These are phyloP conservation scores for Calonectria henricotiae DNA, from an alignment of 2,329 filamentous ascomycete genomes.

Conservation along the genomic window DNA sequence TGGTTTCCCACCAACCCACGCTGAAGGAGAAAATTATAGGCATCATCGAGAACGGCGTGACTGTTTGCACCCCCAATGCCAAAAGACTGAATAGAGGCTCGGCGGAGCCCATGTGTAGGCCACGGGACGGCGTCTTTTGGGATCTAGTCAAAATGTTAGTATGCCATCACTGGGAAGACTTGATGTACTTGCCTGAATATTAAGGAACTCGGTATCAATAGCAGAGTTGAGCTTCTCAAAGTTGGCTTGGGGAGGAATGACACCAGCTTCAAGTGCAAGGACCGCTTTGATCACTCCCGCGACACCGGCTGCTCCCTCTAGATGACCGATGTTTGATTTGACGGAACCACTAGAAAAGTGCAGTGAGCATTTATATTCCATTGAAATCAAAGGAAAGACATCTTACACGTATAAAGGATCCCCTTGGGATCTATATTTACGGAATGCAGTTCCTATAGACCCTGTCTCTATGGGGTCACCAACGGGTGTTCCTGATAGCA, in stretches of 20 bases:
- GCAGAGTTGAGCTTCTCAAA: conserved; percentile 35
- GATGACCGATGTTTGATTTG: conserved; percentile 52
- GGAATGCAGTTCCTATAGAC: conserved; percentile 13
- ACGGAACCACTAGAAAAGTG: conserved; percentile 38
- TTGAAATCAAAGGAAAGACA: fast-evolving
- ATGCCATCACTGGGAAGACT: fast-evolving
- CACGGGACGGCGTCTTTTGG: conserved; percentile 10
- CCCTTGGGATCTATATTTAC: not conserved
- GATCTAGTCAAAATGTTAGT: not conserved
- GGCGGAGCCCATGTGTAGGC: conserved; percentile 1
- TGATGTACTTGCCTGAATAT: not conserved
- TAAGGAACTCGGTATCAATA: conserved; percentile 22
- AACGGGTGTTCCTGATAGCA: not conserved
- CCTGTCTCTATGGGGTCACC: conserved; percentile 14
- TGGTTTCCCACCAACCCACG: conserved; percentile 13
- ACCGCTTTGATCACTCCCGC: conserved; percentile 39
- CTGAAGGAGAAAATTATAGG: conserved; percentile 7
- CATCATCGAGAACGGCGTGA: conserved; percentile 13
- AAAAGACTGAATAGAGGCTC: conserved; percentile 14
- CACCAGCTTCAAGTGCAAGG: conserved; percentile 35
- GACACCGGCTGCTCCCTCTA: conserved; percentile 42
- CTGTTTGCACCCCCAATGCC: conserved; percentile 19
- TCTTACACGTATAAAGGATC: conserved; percentile 20
- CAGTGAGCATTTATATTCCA: not conserved
- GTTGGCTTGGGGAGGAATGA: conserved; percentile 41